Conservation (phyloP, 2,329 filamentous ascomycete genomes). For the Colletotrichum tofieldiae region DNA sequence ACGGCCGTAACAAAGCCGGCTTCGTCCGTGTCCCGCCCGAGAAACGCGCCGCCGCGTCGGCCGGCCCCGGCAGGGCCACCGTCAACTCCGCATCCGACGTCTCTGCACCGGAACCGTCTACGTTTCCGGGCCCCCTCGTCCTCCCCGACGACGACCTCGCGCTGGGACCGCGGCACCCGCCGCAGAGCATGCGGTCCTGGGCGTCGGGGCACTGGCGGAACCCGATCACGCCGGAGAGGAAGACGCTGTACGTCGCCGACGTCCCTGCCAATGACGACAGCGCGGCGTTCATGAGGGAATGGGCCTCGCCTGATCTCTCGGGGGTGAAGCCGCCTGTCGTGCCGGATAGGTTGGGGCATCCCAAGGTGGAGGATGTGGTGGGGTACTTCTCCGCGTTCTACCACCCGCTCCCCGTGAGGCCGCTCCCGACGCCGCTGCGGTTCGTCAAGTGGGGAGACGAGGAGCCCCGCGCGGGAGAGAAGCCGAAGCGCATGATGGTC, state of each 20-base stretch:
- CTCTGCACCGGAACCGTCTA: slow-evolving; percentile 45
- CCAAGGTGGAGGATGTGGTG: slow-evolving; percentile 50
- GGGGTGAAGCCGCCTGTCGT: slow-evolving; percentile 1
- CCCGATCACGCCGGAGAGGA: slow-evolving; percentile 59
- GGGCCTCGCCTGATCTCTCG: slow-evolving; percentile 54
- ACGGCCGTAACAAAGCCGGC: slow-evolving; percentile 36
- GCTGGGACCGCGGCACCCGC: slow-evolving; percentile 64
- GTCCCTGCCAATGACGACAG: slow-evolving; percentile 60
- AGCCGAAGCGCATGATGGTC: slow-evolving; percentile 48
- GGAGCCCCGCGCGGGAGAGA: slow-evolving; percentile 43
- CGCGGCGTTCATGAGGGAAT: slow-evolving; percentile 56
- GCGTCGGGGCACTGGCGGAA: slow-evolving; percentile 62
- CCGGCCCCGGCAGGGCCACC: slow-evolving; percentile 47
- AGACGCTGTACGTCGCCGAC: slow-evolving; percentile 69
- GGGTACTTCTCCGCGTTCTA: slow-evolving; percentile 65
- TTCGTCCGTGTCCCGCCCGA: slow-evolving; percentile 50
- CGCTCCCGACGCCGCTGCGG: slow-evolving; percentile 55
- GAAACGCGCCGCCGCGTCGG: slow-evolving; percentile 51
- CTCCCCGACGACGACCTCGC: slow-evolving; percentile 73
- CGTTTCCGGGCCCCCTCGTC: slow-evolving; percentile 73
- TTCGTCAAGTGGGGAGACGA: slow-evolving; percentile 66
- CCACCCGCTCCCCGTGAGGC: slow-evolving; percentile 66
- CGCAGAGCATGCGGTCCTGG: slow-evolving; percentile 71
- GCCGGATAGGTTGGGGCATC: slow-evolving; percentile 44
- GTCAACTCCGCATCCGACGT: slow-evolving; percentile 32